Conservation (phyloP, 768 basidiomycete species). For the Rhodotorula diobovata region DNA sequence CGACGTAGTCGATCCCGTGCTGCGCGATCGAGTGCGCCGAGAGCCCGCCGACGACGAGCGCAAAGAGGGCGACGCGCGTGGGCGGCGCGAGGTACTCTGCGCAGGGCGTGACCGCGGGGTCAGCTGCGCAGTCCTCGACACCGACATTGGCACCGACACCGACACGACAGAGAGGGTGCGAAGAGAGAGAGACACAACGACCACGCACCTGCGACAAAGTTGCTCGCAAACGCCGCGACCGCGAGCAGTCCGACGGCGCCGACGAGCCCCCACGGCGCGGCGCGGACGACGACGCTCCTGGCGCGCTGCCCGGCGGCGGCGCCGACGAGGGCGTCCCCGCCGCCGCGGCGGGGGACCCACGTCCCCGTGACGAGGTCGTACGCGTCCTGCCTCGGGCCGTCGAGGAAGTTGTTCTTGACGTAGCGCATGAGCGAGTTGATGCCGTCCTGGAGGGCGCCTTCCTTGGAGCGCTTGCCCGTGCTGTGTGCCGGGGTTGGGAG, state of each 20-base stretch:
- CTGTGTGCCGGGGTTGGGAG: slow-evolving; percentile 3
- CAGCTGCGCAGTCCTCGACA: not conserved
- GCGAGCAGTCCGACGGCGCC: slow-evolving; percentile 69
- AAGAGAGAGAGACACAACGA: not conserved
- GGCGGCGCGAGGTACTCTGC: slow-evolving; percentile 51
- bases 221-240: slow-evolving; percentile 57
- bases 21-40: slow-evolving; percentile 68
- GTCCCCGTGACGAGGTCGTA: slow-evolving; percentile 88
- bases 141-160: too few relatives aligned
- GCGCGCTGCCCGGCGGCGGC: not conserved
- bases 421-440: slow-evolving; percentile 79
- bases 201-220: slow-evolving; percentile 34
- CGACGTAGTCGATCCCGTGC: slow-evolving; percentile 91
- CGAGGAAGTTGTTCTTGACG: slow-evolving; percentile 92
- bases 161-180: not conserved
- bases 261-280: slow-evolving; percentile 5
- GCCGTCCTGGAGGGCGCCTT: slow-evolving; percentile 77
- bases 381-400: slow-evolving; percentile 90
- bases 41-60: slow-evolving; percentile 59
- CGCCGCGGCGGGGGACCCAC: slow-evolving; percentile 69
- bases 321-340: slow-evolving; percentile 12
- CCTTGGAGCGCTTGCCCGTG: slow-evolving; percentile 78
- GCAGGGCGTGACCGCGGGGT: not conserved
- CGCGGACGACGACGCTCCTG: slow-evolving; percentile 12
- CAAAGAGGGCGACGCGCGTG: slow-evolving; percentile 75